phyloP scores from a whole-genome alignment of 768 basidiomycete species.

The Termitomyces sp. region DNA sequence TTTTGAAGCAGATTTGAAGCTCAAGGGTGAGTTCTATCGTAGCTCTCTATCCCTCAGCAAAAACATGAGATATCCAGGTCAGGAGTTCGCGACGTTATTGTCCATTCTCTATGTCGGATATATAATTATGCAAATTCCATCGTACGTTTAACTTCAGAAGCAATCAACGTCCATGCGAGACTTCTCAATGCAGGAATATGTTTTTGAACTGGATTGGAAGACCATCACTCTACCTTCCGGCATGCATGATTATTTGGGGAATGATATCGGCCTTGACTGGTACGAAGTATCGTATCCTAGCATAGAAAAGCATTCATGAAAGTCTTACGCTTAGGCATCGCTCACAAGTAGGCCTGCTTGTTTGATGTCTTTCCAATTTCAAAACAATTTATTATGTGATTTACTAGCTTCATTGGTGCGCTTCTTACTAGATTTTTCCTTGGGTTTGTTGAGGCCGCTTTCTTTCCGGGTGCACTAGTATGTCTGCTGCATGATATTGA shows the following conservation, averaged over 20 bases:
- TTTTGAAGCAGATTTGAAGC: conserved; percentile 54
- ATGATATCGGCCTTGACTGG: conserved; percentile 44
- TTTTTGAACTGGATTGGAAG: conserved; percentile 56
- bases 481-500: conserved; percentile 4
- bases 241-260: conserved; percentile 67
- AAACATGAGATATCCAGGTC: conserved; percentile 1
- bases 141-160: conserved; percentile 31
- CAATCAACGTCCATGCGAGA: background rate
- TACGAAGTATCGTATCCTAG: conserved; percentile 14
- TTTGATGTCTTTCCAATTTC: background rate
- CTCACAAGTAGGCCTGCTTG: conserved; percentile 12
- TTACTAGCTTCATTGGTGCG: conserved; percentile 52
- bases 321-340: conserved; percentile 8
- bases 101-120: conserved; percentile 65
- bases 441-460: conserved; percentile 69
- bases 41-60: no score
- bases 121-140: conserved; percentile 68
- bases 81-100: conserved; percentile 57
- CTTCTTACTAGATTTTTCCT: conserved; percentile 70
- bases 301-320: background rate
- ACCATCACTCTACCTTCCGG: conserved; percentile 60
- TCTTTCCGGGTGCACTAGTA: conserved; percentile 62
- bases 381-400: background rate
- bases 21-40: conserved; percentile 31
- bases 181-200: conserved; percentile 46